A percentile compares a stretch with the other conserved stretches of the same genome.
These are phyloP conservation scores for Globisporangium paroecandrum DNA, from an alignment of 352 stramenopile species.

Conservation along the genomic window DNA sequence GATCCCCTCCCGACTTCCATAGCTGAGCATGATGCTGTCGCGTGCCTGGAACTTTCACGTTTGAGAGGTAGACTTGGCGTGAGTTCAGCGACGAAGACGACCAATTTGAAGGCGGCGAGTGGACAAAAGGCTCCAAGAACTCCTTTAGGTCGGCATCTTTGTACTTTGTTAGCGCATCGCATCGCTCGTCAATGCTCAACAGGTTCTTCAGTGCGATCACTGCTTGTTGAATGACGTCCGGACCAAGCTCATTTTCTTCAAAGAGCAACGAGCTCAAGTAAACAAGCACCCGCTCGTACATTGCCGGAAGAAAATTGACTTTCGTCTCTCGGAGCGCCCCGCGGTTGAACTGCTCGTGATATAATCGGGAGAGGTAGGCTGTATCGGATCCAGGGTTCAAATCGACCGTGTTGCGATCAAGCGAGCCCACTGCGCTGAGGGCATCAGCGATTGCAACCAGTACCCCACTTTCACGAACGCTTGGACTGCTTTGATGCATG, in stretches of 20 bases:
- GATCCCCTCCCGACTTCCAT: conserved; percentile 35
- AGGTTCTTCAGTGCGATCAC: conserved; percentile 50
- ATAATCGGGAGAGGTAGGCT: conserved; percentile 48
- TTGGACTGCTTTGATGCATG: background rate
- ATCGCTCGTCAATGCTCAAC: conserved; percentile 37
- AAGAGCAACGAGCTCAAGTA: conserved; percentile 71
- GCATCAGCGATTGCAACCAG: conserved; percentile 43
- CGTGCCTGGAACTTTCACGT: conserved; percentile 11
- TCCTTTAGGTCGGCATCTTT: conserved; percentile 64
- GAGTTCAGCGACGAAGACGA: conserved; percentile 24
- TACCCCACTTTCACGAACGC: conserved; percentile 9
- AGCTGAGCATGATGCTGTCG: conserved; percentile 25
- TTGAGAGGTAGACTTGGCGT: background rate
- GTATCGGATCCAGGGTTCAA: conserved; percentile 48
- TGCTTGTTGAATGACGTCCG: conserved; percentile 40
- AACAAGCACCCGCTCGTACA: conserved; percentile 61
- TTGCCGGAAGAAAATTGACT: conserved; percentile 36
- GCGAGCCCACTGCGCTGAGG: conserved; percentile 62
- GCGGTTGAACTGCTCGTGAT: conserved; percentile 53
- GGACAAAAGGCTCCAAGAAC: conserved; percentile 53
- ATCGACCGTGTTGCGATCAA: conserved; percentile 59
- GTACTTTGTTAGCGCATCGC: conserved; percentile 31
- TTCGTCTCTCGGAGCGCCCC: conserved; percentile 51
- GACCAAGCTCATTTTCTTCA: conserved; percentile 29
- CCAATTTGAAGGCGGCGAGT: conserved; percentile 52